phyloP scores from a whole-genome alignment of 306 rosid genomes.

The Begonia masoniana region DNA sequence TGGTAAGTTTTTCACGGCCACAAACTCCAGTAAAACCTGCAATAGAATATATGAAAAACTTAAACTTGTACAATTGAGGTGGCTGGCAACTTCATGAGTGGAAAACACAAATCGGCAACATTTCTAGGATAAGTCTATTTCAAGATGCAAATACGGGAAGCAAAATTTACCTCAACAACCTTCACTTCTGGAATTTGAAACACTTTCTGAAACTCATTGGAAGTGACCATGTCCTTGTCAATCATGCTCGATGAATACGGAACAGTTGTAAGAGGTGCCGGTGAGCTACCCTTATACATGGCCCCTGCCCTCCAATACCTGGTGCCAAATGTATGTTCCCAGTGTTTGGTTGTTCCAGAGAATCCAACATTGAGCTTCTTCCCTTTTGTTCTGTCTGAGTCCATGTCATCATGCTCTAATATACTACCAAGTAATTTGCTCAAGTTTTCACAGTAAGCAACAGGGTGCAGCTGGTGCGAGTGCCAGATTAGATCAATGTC shows the following conservation, averaged over 20 bases:
- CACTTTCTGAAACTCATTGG: constrained; percentile 23
- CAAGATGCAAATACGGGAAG: not conserved
- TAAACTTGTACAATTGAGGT: not conserved
- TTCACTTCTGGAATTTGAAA: constrained; percentile 49
- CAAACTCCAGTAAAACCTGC: constrained; percentile 75
- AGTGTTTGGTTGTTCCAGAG: constrained; percentile 83
- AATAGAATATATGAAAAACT: constrained; percentile 9
- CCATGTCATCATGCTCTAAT: constrained; percentile 93
- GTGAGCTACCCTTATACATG: constrained; percentile 72
- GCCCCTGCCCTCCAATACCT: constrained; percentile 96
- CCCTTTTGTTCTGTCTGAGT: constrained; percentile 82
- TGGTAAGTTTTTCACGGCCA: constrained; percentile 61
- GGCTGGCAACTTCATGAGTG: too few relatives aligned
- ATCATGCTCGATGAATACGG: constrained; percentile 27
- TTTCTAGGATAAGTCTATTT: constrained; percentile 1
- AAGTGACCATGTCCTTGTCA: constrained; percentile 28
- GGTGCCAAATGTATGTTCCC: constrained; percentile 81
- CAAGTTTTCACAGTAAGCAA: constrained; percentile 64
- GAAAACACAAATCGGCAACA: too few relatives aligned
- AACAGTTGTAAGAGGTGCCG: constrained; percentile 44
- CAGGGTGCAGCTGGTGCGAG: constrained; percentile 77
- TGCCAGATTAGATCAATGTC: constrained; percentile 97
- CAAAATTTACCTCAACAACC: constrained; percentile 55
- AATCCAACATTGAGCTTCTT: constrained; percentile 86
- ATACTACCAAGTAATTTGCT: constrained; percentile 56